Conservation (phyloP, 192 early-diverging fungal species). For the Haplosporangium gracile region DNA sequence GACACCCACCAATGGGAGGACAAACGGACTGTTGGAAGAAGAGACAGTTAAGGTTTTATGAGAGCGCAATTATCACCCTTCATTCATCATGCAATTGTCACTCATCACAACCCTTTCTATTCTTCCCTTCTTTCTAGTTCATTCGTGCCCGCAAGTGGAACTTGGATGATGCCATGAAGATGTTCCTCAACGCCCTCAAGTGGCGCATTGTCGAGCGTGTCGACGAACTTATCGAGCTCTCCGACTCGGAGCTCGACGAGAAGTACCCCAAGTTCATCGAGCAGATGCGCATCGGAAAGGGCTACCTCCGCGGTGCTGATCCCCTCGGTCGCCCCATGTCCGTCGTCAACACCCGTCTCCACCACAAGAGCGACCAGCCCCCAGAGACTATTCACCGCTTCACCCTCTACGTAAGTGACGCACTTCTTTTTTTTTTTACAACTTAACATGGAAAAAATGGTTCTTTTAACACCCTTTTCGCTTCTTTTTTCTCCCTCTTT, state of each 20-base stretch:
- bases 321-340: conserved; percentile 60
- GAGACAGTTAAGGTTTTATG: conserved; percentile 1
- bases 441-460: not conserved
- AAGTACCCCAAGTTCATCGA: conserved; percentile 59
- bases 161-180: conserved; percentile 79
- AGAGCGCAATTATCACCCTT: not conserved
- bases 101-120: not conserved
- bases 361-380: conserved; percentile 71
- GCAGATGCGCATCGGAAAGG: conserved; percentile 60
- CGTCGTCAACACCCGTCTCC: conserved; percentile 61
- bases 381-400: conserved; percentile 75
- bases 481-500: not conserved
- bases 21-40: not conserved
- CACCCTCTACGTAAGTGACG: conserved; percentile 69
- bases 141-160: conserved; percentile 94
- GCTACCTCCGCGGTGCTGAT: conserved; percentile 65
- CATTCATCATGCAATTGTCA: not conserved
- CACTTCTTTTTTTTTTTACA: not conserved
- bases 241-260: conserved; percentile 59
- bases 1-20: not conserved
- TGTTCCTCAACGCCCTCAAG: conserved; percentile 79
- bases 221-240: conserved; percentile 62
- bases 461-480: not conserved
- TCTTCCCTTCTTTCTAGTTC: conserved; percentile 59
- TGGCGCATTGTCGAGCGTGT: conserved; percentile 78